Conservation (phyloP, 1,284 basidiomycete genomes). For the Mycosarcoma mackinlayi region DNA sequence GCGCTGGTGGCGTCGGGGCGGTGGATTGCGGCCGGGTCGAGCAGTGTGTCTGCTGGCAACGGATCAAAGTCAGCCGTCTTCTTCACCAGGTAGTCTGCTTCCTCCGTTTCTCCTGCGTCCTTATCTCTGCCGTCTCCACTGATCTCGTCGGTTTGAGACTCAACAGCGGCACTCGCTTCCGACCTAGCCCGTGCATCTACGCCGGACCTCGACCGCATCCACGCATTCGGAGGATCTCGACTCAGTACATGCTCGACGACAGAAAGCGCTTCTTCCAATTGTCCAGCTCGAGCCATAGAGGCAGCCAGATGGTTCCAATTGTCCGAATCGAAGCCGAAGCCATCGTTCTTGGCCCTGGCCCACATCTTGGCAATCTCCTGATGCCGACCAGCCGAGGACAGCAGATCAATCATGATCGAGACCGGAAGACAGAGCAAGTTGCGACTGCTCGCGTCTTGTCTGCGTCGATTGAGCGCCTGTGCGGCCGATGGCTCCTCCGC, state of each 20-base stretch:
- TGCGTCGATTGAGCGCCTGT: not conserved
- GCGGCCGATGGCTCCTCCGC: not conserved
- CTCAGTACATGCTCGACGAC: conserved; percentile 81
- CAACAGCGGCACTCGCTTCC: not conserved
- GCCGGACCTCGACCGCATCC: conserved; percentile 12
- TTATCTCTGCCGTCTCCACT: too few species aligned
- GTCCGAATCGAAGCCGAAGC: conserved; percentile 85
- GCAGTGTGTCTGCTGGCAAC: not conserved
- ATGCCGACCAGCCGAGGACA: conserved; percentile 71
- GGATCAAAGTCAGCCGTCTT: conserved; percentile 22
- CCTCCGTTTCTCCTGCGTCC: not conserved
- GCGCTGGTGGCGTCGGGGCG: conserved; percentile 22
- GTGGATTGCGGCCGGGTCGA: conserved; percentile 19
- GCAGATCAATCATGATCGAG: conserved; percentile 82
- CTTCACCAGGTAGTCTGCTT: conserved; percentile 2
- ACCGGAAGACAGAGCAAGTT: conserved; percentile 81
- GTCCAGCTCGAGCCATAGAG: conserved; percentile 81
- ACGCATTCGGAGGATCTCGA: conserved; percentile 27
- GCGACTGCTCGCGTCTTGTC: conserved; percentile 59
- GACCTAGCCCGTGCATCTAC: not conserved
- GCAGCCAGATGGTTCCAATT: conserved; percentile 91
- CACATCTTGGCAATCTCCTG: conserved; percentile 78
- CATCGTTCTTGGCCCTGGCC: conserved; percentile 75
- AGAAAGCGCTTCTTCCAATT: conserved; percentile 83
- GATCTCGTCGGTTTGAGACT: not conserved